Evolutionary conservation across 2,329 filamentous ascomycete genomes (phyloP).

Genomic region (Lachnellula occidentalis): DNA sequence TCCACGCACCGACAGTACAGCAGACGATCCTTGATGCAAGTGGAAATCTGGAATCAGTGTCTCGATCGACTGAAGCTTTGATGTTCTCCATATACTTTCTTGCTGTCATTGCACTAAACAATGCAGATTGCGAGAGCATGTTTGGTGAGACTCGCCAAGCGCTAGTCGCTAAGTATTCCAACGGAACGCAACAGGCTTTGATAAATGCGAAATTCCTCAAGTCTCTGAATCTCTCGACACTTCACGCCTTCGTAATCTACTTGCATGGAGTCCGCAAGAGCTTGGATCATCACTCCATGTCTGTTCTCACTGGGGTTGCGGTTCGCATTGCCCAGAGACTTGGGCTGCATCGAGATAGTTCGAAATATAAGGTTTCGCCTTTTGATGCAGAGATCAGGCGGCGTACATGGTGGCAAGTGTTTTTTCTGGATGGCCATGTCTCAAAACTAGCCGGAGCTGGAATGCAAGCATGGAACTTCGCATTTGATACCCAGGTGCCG

Average conservation of each 20-base stretch:
- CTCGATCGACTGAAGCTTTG: conserved; percentile 54
- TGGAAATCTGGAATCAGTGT: conserved; percentile 39
- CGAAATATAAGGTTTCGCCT: conserved; percentile 33
- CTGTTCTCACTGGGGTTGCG: conserved; percentile 43
- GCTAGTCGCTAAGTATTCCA: conserved; percentile 49
- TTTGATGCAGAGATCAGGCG: conserved; percentile 58
- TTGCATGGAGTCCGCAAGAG: conserved; percentile 38
- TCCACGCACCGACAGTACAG: conserved; percentile 62
- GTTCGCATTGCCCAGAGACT: conserved; percentile 44
- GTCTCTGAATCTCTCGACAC: conserved; percentile 56
- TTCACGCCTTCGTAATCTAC: conserved; percentile 65
- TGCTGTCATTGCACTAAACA: conserved; percentile 48
- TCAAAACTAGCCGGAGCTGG: conserved; percentile 50
- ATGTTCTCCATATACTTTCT: conserved; percentile 62
- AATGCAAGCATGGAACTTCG: conserved; percentile 33
- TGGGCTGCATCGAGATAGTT: conserved; percentile 43
- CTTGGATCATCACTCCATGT: conserved; percentile 40
- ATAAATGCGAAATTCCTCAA: conserved; percentile 63
- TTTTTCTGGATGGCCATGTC: conserved; percentile 53
- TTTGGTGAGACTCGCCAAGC: conserved; percentile 49
- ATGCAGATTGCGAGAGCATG: conserved; percentile 46
- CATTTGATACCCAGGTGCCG: conserved; percentile 45
- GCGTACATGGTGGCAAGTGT: conserved; percentile 59
- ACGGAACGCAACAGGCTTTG: conserved; percentile 59
- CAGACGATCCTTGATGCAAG: conserved; percentile 57